Evolutionary conservation across 306 rosid species (phyloP), one percentile per base, ranked within the genome.

Genomic region (Vicia sativa): DNA sequence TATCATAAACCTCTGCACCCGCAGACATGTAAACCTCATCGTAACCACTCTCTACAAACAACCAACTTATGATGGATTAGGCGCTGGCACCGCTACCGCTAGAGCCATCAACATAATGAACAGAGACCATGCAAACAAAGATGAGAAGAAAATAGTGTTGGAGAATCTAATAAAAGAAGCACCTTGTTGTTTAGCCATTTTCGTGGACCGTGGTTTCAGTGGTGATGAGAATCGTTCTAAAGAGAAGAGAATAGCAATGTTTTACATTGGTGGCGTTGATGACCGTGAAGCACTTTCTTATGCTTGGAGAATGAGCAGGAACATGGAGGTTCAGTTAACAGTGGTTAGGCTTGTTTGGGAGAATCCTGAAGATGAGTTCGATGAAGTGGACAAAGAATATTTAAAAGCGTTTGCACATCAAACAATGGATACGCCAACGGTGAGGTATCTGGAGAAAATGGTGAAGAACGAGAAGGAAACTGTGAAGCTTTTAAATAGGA

Each of bases 311-410:
- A 81, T 81, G 85, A 64, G 71, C 6, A 53, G 44, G 18, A 73
- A 57, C 38, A 1, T 2, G 11, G 73, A 69, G 28, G 70, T 67
- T 26, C 37, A 44, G 5, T 10, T 81, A 43, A 81, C 72, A 2
- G 74, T 81, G 52, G 79, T 81, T 35, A 55, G 82, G 63, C 76
- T 81, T 5, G 57, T 81, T 43, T 81, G 85, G 85, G 71, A 81
- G 2, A 70, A 60, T 37, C 70, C 74, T 4, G 58, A 38, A 0
- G 74, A 74, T 11, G 77, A 42, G 69, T 81, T 73, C 13, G 77
- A 73, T 15, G 64, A 73, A 19, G 16, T 7, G 1, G 85, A 81
- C 3, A 60, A 8, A 1, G 68, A 57, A 67, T 77, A 37, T 38
- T 29, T 81, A 0, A 65, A 1, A 9, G 13, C 0, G 2, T 73